Conservation (phyloP, 805 yeast genomes). For the Candida schatavii region DNA sequence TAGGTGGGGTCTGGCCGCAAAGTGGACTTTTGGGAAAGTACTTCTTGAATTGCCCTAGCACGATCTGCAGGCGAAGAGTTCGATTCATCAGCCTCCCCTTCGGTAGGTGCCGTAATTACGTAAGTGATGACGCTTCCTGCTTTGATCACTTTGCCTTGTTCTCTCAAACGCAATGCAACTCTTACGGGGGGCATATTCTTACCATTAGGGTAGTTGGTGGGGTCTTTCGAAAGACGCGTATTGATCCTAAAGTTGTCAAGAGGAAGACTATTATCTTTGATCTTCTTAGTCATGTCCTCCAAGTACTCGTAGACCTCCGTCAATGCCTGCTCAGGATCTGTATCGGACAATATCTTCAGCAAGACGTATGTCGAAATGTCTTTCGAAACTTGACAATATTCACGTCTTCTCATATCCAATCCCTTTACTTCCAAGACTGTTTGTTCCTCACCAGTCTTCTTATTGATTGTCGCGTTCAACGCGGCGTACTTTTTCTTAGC, state of each 20-base stretch:
- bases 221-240: conserved; percentile 88
- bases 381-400: conserved; percentile 88
- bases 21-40: conserved; percentile 47
- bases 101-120: conserved; percentile 55
- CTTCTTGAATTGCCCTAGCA: conserved; percentile 79
- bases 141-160: conserved; percentile 80
- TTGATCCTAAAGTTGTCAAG: conserved; percentile 73
- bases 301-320: conserved; percentile 69
- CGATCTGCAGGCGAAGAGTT: conserved; percentile 61
- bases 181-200: conserved; percentile 85
- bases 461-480: conserved; percentile 54
- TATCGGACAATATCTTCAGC: conserved; percentile 64
- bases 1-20: conserved; percentile 71
- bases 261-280: conserved; percentile 61
- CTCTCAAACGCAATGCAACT: conserved; percentile 78
- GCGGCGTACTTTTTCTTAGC: conserved; percentile 99
- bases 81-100: conserved; percentile 34
- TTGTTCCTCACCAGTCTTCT: conserved; percentile 50
- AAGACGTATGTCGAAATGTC: conserved; percentile 78
- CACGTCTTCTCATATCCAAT: conserved; percentile 95
- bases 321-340: conserved; percentile 74
- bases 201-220: conserved; percentile 76
- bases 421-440: conserved; percentile 86
- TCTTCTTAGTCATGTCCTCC: conserved; percentile 53
- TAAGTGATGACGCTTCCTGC: conserved; percentile 90